Percentiles rank a stretch among this genome's conserved stretches.
Conservation (phyloP, 257 asterid genomes). For the Jacaranda copaia region DNA sequence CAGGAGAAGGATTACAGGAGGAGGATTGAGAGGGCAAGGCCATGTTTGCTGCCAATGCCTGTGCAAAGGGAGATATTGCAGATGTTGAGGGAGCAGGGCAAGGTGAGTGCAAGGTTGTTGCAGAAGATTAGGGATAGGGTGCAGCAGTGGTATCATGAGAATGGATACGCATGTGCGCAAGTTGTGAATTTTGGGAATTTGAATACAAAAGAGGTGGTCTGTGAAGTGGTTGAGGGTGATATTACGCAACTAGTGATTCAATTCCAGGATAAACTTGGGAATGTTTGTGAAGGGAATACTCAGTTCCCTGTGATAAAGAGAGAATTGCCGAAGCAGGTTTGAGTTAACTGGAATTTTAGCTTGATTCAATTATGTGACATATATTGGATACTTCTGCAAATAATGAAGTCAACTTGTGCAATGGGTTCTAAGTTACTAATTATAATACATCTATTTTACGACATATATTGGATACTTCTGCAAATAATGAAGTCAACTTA, state of each 20-base stretch:
- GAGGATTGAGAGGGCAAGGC: constrained; percentile 81
- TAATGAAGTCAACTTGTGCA: background rate
- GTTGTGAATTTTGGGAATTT: constrained; percentile 97
- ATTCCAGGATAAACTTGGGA: constrained; percentile 97
- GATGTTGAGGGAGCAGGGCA: constrained; percentile 77
- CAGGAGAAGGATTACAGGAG: constrained; percentile 83
- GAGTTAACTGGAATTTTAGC: background rate
- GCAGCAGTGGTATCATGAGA: constrained; percentile 96
- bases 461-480: background rate
- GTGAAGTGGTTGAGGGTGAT: constrained; percentile 99
- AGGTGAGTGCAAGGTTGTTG: constrained; percentile 88
- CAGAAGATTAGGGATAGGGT: constrained; percentile 95
- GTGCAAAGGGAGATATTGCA: constrained; percentile 76
- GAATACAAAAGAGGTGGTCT: constrained; percentile 91
- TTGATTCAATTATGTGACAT: constrained; percentile 18
- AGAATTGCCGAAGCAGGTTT: constrained; percentile 88
- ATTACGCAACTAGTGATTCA: constrained; percentile 85
- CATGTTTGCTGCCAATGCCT: constrained; percentile 78
- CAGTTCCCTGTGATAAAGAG: constrained; percentile 79
- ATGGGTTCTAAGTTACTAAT: constrained; percentile 18
- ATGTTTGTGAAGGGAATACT: constrained; percentile 91
- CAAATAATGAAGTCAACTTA: background rate
- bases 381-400: background rate
- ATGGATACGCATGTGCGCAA: constrained; percentile 91
- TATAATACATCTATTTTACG: background rate